phyloP scores from a whole-genome alignment of 164 flowering plant species.

The Kingdonia uniflora region DNA sequence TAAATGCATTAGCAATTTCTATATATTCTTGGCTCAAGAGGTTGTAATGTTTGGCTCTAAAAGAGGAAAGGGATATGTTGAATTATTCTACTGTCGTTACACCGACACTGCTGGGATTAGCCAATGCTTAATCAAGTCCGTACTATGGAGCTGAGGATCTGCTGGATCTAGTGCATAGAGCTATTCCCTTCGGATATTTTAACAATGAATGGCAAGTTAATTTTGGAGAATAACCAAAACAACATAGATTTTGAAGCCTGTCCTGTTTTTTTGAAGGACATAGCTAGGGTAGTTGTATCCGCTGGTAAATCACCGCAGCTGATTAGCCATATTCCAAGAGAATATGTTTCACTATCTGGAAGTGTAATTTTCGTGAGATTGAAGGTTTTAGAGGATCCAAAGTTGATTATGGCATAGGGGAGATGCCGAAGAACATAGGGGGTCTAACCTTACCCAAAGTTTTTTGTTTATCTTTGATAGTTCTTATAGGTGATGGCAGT shows the following conservation, averaged over 20 bases:
- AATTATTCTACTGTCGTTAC: slow-evolving; percentile 21
- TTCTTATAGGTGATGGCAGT: slow-evolving; percentile 69
- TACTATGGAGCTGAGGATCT: slow-evolving; percentile 82
- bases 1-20: slow-evolving; percentile 64
- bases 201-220: slow-evolving; percentile 25
- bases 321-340: slow-evolving; percentile 47
- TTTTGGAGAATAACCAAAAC: slow-evolving; percentile 27
- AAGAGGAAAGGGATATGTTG: slow-evolving; percentile 54
- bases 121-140: slow-evolving; percentile 62
- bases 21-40: slow-evolving; percentile 79
- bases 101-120: slow-evolving; percentile 63
- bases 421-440: slow-evolving; percentile 18
- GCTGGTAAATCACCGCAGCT: slow-evolving; percentile 95
- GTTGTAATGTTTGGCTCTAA: slow-evolving; percentile 53
- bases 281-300: slow-evolving; percentile 67
- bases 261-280: slow-evolving; percentile 72
- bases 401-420: slow-evolving; percentile 6
- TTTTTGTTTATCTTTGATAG: slow-evolving; percentile 66
- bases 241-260: slow-evolving; percentile 30
- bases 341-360: slow-evolving; percentile 7
- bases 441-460: slow-evolving; percentile 75
- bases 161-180: slow-evolving; percentile 61
- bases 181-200: slow-evolving; percentile 47
- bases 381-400: slow-evolving; percentile 16
- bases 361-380: slow-evolving; percentile 13